Evolutionary conservation across 257 asterid species (phyloP).

Genomic region (Avicennia marina): DNA sequence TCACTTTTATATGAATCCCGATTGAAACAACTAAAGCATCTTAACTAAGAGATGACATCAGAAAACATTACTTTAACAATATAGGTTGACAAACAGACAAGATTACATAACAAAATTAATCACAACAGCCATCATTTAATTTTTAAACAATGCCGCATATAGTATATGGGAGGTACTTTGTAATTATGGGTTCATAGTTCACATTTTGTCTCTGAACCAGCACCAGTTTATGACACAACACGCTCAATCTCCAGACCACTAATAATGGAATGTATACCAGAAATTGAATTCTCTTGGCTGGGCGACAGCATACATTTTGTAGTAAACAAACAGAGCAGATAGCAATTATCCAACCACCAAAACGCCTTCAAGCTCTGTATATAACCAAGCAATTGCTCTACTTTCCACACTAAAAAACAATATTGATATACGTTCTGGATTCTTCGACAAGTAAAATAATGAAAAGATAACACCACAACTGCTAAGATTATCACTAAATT

Average conservation of each 20-base stretch:
- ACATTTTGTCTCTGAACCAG: too few species aligned
- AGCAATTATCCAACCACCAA: slow-evolving; percentile 27
- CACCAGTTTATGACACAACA: slow-evolving; percentile 14
- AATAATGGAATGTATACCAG: slow-evolving; percentile 21
- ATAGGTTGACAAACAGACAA: too few species aligned
- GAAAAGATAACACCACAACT: too few species aligned
- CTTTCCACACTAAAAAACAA: too few species aligned
- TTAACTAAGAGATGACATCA: too few species aligned
- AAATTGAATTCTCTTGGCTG: slow-evolving; percentile 22
- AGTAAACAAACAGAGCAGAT: slow-evolving; percentile 7
- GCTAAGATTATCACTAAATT: too few species aligned
- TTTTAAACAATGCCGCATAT: slow-evolving; percentile 4
- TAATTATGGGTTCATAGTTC: neutral
- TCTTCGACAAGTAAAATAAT: too few species aligned
- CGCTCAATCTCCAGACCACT: slow-evolving; percentile 22
- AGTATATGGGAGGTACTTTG: neutral
- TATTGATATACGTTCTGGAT: too few species aligned
- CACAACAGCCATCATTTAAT: neutral
- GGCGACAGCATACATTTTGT: slow-evolving; percentile 17
- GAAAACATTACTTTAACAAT: too few species aligned
- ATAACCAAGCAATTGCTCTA: neutral
- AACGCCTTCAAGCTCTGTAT: neutral
- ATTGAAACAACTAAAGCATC: too few species aligned
- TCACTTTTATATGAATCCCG: too few species aligned
- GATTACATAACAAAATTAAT: too few species aligned